phyloP scores from a whole-genome alignment of 805 yeast genomes.

The Candida boidinii region DNA sequence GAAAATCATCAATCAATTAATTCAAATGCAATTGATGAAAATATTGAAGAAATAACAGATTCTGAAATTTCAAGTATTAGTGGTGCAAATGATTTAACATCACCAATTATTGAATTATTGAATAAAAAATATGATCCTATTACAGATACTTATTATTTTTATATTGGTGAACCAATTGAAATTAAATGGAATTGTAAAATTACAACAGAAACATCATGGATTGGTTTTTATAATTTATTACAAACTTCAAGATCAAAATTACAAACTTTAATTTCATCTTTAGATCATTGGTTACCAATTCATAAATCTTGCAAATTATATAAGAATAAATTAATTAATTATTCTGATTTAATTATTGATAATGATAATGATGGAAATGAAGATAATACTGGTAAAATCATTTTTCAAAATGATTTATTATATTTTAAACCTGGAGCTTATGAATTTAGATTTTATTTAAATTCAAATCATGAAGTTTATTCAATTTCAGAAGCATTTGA shows the following conservation, averaged over 20 bases:
- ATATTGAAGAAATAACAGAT: conserved; percentile 20
- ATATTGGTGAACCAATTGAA: conserved; percentile 44
- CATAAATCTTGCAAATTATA: conserved; percentile 8
- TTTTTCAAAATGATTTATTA: conserved; percentile 39
- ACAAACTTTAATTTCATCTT: conserved; percentile 51
- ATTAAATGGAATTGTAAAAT: conserved; percentile 49
- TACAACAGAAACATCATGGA: conserved; percentile 44
- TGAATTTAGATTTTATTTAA: conserved; percentile 66
- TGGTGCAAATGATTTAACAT: not conserved
- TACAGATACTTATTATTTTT: conserved; percentile 17
- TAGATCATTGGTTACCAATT: conserved; percentile 57
- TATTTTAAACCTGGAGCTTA: conserved; percentile 64
- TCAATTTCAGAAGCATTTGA: conserved; percentile 60
- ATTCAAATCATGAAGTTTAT: conserved; percentile 62
- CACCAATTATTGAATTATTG: not conserved
- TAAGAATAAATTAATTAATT: not conserved
- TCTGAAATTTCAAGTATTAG: not conserved
- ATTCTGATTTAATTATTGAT: not conserved
- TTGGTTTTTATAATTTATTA: conserved; percentile 60
- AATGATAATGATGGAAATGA: not conserved
- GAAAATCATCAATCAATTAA: conserved; percentile 1
- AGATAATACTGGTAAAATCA: conserved; percentile 32
- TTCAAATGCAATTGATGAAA: conserved; percentile 18
- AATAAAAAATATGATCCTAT: conserved; percentile 10
- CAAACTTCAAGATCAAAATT: conserved; percentile 49